These are phyloP conservation scores for Brassica nigra DNA, from an alignment of 345 rosid genomes.

Conservation along the genomic window DNA sequence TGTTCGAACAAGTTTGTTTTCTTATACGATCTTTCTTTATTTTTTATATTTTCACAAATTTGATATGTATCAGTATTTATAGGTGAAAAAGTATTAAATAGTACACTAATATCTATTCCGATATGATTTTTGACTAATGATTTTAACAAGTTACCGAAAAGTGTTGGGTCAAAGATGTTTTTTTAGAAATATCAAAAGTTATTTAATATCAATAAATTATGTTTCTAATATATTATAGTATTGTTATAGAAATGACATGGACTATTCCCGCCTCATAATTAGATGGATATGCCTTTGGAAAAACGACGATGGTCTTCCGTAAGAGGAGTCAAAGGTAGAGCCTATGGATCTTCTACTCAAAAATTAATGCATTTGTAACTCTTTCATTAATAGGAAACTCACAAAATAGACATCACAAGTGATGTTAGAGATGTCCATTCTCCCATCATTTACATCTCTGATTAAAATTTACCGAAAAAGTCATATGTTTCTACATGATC, in stretches of 20 bases:
- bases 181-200: not conserved
- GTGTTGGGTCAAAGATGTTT: not conserved
- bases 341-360: too few relatives aligned
- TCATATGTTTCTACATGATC: too few relatives aligned
- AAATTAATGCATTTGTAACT: not conserved
- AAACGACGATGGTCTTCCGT: not conserved
- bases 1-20: not conserved
- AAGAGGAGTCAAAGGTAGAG: too few relatives aligned
- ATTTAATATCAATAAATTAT: too few relatives aligned
- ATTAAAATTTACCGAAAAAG: too few relatives aligned
- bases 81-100: not conserved
- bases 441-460: not conserved
- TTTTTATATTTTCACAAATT: too few relatives aligned
- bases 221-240: not conserved
- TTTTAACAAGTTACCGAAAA: not conserved
- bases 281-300: not conserved
- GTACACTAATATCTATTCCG: not conserved
- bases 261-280: not conserved
- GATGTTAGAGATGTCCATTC: not conserved
- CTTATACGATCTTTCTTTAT: not conserved
- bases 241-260: not conserved
- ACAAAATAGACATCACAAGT: not conserved
- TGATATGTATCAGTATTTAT: not conserved
- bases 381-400: not conserved
- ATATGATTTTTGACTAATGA: not conserved